These are phyloP conservation scores for Chlamydomonas sphaeroides DNA, from an alignment of 139 green algal genomes.

Conservation along the genomic window DNA sequence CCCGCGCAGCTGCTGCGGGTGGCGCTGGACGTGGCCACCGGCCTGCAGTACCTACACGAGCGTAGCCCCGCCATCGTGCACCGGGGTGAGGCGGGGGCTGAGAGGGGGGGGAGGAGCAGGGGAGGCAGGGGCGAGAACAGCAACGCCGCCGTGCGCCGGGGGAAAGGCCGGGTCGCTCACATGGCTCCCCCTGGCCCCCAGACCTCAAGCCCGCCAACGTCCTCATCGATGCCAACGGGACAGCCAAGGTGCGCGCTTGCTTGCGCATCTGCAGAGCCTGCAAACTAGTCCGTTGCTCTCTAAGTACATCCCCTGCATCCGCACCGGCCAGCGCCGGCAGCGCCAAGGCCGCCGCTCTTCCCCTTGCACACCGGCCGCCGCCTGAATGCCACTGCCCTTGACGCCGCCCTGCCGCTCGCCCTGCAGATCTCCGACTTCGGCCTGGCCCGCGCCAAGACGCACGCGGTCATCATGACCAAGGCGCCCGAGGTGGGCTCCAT, in stretches of 20 bases:
- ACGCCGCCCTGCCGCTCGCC: not conserved
- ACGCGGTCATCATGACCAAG: conserved; percentile 59
- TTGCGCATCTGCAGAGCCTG: too few species aligned
- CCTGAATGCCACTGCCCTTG: not conserved
- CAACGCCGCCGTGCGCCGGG: too few species aligned
- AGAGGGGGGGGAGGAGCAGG: too few species aligned
- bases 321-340: too few species aligned
- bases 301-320: too few species aligned
- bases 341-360: too few species aligned
- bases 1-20: not conserved
- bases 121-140: not conserved
- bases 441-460: conserved; percentile 49
- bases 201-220: conserved; percentile 37
- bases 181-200: not conserved
- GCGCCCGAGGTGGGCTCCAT: conserved; percentile 14
- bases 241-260: not conserved
- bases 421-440: conserved; percentile 52
- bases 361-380: too few species aligned
- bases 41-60: conserved; percentile 31
- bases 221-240: conserved; percentile 11
- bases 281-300: too few species aligned
- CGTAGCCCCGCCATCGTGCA: conserved; percentile 11
- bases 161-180: not conserved
- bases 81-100: not conserved
- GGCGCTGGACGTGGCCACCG: conserved; percentile 25